phyloP scores from a whole-genome alignment of 192 early-diverging fungal genomes.

The Chytriomyces hyalinus region DNA sequence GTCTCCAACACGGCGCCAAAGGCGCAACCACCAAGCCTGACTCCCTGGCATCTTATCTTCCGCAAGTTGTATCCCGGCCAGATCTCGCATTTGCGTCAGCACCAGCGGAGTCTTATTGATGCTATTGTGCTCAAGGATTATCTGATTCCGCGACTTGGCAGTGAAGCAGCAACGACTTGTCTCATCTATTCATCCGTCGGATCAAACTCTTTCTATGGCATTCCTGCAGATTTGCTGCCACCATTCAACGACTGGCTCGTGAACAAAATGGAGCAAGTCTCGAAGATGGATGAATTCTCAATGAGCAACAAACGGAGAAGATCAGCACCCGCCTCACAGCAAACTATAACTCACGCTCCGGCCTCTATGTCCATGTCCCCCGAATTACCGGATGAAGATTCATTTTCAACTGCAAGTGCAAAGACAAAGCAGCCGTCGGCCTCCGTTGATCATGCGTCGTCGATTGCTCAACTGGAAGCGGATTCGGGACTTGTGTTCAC shows the following conservation, averaged over 20 bases:
- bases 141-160: slow-evolving; percentile 19
- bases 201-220: slow-evolving; percentile 5
- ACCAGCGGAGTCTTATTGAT: slow-evolving; percentile 23
- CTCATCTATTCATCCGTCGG: neutral
- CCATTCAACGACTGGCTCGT: slow-evolving; percentile 14
- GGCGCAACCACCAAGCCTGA: neutral
- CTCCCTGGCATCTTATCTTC: slow-evolving; percentile 16
- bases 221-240: slow-evolving; percentile 8
- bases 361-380: neutral
- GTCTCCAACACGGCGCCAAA: neutral
- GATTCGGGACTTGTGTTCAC: no score
- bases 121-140: slow-evolving; percentile 8
- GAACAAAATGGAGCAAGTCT: slow-evolving; percentile 14
- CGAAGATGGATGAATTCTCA: slow-evolving; percentile 11
- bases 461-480: no score
- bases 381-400: no score
- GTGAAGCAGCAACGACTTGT: neutral
- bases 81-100: slow-evolving; percentile 20
- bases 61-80: slow-evolving; percentile 26
- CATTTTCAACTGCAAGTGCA: no score
- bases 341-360: neutral
- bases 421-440: no score
- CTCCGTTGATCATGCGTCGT: no score
- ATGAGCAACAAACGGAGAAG: slow-evolving; percentile 3
- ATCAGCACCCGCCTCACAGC: neutral